A percentile compares a stretch with the other conserved stretches of the same genome.
These are phyloP conservation scores for Trichoderma gamsii DNA, from an alignment of 495 filamentous ascomycete genomes.

Conservation along the genomic window DNA sequence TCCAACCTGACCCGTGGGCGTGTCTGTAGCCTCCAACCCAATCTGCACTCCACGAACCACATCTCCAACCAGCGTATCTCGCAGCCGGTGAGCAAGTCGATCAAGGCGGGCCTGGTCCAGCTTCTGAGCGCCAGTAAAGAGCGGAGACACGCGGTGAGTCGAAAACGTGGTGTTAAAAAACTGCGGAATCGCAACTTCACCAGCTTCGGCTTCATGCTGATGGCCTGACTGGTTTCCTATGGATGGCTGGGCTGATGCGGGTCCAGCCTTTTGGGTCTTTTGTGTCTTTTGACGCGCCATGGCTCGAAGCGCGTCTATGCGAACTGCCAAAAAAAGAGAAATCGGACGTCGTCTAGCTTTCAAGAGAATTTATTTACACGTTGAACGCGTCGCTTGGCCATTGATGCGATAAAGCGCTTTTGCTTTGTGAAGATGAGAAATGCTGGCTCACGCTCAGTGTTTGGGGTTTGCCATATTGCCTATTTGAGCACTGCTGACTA, in stretches of 20 bases:
- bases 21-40: constrained; percentile 26
- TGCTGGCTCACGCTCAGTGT: not conserved
- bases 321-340: not conserved
- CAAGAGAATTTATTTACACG: not conserved
- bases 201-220: not conserved
- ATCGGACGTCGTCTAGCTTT: not conserved
- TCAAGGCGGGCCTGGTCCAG: constrained; percentile 27
- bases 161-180: constrained; percentile 48
- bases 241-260: not conserved
- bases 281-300: constrained; percentile 9
- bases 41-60: constrained; percentile 46
- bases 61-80: constrained; percentile 42
- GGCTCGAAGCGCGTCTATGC: not conserved
- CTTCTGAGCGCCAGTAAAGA: constrained; percentile 31
- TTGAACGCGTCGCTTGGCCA: not conserved
- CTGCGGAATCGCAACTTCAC: constrained; percentile 17
- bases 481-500: not conserved
- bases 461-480: not conserved
- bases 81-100: constrained; percentile 31
- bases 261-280: not conserved
- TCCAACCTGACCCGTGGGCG: constrained; percentile 32
- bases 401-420: not conserved
- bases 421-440: not conserved
- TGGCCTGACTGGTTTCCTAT: not conserved
- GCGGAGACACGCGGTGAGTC: constrained; percentile 39